phyloP scores from a whole-genome alignment of 495 filamentous ascomycete species.

The Neurospora sp. region DNA sequence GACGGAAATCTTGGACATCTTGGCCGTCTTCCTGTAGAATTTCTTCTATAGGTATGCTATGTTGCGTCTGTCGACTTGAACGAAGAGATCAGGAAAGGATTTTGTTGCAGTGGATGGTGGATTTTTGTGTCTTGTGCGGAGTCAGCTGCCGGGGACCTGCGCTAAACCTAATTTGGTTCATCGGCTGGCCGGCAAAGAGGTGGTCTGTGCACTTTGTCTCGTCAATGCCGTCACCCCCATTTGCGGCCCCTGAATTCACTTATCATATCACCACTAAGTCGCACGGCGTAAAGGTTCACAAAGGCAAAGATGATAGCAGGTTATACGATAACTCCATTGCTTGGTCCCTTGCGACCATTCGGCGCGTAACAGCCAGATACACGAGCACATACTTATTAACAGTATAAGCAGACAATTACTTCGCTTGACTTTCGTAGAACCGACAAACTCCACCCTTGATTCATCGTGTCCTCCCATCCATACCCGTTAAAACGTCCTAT shows the following conservation, averaged over 20 bases:
- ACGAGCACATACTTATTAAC: background rate
- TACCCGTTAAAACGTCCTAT: background rate
- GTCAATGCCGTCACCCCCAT: background rate
- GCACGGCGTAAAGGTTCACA: background rate
- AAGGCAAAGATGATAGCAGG: background rate
- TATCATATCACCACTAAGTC: background rate
- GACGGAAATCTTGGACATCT: conserved; percentile 65
- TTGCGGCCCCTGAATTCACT: background rate
- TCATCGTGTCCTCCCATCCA: background rate
- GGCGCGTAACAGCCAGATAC: background rate
- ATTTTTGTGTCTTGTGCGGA: conserved; percentile 12
- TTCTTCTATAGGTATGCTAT: conserved; percentile 65
- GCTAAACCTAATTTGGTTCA: background rate
- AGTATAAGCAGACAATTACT: background rate
- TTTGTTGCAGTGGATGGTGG: conserved; percentile 10
- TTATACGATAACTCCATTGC: background rate
- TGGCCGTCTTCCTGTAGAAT: conserved; percentile 34
- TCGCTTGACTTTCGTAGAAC: background rate
- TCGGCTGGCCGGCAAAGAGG: background rate
- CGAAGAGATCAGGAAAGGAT: conserved; percentile 1
- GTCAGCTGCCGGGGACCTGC: background rate
- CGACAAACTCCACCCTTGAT: background rate
- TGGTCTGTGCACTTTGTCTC: background rate
- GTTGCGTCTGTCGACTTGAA: conserved; percentile 27
- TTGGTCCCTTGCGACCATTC: background rate